Evolutionary conservation across 2,329 filamentous ascomycete genomes (phyloP).

Genomic region (Cercospora sp.): DNA sequence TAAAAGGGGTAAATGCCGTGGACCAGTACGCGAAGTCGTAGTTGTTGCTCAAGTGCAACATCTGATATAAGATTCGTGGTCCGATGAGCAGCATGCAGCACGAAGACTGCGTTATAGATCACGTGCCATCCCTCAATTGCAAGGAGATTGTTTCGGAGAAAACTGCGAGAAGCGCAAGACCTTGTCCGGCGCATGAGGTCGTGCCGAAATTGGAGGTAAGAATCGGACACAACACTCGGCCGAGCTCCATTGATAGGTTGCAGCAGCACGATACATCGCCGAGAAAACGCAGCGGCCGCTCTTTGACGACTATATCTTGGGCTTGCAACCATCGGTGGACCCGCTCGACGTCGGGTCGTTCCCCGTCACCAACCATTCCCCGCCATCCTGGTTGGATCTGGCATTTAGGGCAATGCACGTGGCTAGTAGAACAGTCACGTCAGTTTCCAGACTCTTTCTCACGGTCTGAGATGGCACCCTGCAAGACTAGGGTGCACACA

Average conservation of each 20-base stretch:
- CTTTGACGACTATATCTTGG: background rate
- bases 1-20: background rate
- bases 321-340: background rate
- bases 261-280: background rate
- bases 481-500: background rate
- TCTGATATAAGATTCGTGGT: background rate
- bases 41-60: background rate
- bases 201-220: background rate
- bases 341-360: background rate
- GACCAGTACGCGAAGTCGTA: background rate
- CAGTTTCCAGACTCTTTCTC: background rate
- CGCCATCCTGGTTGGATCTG: background rate
- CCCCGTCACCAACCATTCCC: background rate
- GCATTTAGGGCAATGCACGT: background rate
- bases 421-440: background rate
- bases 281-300: background rate
- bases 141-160: conserved; percentile 2
- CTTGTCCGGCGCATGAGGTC: background rate
- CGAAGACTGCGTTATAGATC: background rate
- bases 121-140: background rate
- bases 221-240: background rate
- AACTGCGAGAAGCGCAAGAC: background rate
- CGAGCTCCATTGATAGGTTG: background rate
- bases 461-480: background rate
- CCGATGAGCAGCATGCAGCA: background rate